phyloP scores from a whole-genome alignment of 257 asterid genomes.

The Lycium barbarum region DNA sequence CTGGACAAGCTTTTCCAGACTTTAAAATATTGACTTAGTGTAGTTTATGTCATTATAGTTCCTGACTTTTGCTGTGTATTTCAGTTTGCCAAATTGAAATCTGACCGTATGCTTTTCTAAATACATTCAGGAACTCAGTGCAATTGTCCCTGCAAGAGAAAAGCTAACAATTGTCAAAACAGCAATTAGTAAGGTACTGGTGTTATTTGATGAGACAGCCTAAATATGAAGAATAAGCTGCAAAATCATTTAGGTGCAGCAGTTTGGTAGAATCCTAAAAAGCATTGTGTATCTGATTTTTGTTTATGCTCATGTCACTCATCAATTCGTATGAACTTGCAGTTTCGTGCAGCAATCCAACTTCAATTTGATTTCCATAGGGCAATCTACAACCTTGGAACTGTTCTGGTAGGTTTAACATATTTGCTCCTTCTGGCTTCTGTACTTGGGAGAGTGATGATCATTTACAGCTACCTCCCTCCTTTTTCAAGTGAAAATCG shows the following conservation, averaged over 20 bases:
- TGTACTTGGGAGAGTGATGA: constrained; percentile 25
- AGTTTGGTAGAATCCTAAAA: not conserved
- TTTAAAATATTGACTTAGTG: not conserved
- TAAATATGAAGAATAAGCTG: constrained; percentile 14
- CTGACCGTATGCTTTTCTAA: constrained; percentile 16
- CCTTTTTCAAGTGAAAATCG: constrained; percentile 19
- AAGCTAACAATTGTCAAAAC: constrained; percentile 89
- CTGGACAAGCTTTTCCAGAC: not conserved
- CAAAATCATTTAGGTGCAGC: constrained; percentile 19
- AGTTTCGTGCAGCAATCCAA: constrained; percentile 97
- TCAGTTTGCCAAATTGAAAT: constrained; percentile 15
- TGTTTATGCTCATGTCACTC: constrained; percentile 18
- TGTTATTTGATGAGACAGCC: constrained; percentile 13
- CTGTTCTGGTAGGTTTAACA: constrained; percentile 85
- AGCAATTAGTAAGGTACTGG: constrained; percentile 88
- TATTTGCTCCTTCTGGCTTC: constrained; percentile 27
- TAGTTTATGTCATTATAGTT: constrained; percentile 20
- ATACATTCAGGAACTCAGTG: constrained; percentile 89
- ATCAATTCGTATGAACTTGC: constrained; percentile 37
- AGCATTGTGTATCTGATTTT: not conserved
- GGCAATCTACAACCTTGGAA: constrained; percentile 99
- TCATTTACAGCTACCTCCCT: constrained; percentile 29
- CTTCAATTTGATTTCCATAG: constrained; percentile 98
- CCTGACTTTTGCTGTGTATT: constrained; percentile 30
- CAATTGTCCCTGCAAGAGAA: constrained; percentile 99